Base-by-base conservation (phyloP, 1,284 basidiomycete genomes). In the Malassezia sympodialis region DNA sequence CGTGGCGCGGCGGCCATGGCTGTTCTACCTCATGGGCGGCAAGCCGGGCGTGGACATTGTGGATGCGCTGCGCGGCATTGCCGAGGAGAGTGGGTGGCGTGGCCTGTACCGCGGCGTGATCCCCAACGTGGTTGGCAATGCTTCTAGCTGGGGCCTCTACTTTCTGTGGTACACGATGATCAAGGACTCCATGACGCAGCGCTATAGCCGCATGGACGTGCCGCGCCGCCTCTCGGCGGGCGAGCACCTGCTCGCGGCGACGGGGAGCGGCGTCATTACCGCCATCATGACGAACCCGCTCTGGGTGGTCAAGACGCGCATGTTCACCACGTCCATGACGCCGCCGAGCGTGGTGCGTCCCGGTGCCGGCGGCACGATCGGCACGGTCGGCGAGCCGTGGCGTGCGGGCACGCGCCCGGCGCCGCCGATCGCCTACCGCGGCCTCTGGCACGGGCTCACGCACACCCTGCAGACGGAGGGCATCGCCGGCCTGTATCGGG, bases 91-190 rank as follows among this genome's bases (percentile, higher is more conserved):
- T 60, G 91, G 93, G 7, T 86, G 83, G 83, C 80, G 77, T 61
- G 93, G 91, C 0, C 79, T 98, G 47, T 96, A 96, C 76, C 82
- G 93, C 56, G 93, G 93, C 11, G 78, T 98, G 26, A 82, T 83
- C 2, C 84, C 91, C 2, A 99, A 98, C 72, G 82, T 96, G 41
- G 87, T 88, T 0, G 93, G 94, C 17, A 96, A 96, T 67, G 90
- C 91, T n/a, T 84, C 86, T 6, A 91, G 88, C 66, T 98, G 93
- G 93, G 93, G 94, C 0, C 77, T 96, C 28, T 98, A 99, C 77
- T 98, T 98, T 77, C 81, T 96, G 59, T 94, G 94, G 93, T 96
- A 98, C 37, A 91, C 94, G 65, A 87, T 88, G 82, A 82, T 96
- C 66, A 96, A 96, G 78, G 85, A 70, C 15, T 57, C 68, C 57